These are phyloP conservation scores for Arthroderma sp. DNA, from an alignment of 2,329 filamentous ascomycete species.

Conservation along the genomic window DNA sequence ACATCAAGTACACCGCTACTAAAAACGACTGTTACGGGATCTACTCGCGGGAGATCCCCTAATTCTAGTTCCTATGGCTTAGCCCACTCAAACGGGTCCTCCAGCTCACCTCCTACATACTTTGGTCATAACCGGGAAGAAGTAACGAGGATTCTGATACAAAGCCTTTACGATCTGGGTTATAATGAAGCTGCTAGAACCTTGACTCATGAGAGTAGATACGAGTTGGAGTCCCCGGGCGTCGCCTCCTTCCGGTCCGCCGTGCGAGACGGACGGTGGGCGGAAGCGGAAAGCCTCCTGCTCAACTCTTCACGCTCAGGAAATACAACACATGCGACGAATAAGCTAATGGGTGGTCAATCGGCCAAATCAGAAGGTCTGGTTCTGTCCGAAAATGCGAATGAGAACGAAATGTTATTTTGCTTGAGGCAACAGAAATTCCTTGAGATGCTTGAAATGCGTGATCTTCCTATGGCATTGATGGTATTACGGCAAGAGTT, in stretches of 20 bases:
- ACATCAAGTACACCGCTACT: constrained; percentile 32
- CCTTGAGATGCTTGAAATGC: constrained; percentile 69
- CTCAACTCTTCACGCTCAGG: constrained; percentile 38
- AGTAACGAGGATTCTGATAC: constrained; percentile 82
- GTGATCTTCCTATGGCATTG: constrained; percentile 61
- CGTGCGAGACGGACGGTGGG: constrained; percentile 69
- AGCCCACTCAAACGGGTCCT: constrained; percentile 26
- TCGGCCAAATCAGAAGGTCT: constrained; percentile 42
- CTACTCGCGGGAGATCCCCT: constrained; percentile 43
- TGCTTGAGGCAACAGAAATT: constrained; percentile 89
- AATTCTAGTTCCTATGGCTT: background rate
- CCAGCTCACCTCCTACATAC: constrained; percentile 40
- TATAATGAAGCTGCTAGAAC: constrained; percentile 64
- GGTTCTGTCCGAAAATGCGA: constrained; percentile 60
- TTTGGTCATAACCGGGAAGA: constrained; percentile 84
- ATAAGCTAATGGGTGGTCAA: background rate
- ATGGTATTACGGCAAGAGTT: constrained; percentile 77
- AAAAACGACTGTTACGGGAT: constrained; percentile 35
- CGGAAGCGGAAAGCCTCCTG: constrained; percentile 69
- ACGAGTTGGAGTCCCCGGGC: constrained; percentile 68
- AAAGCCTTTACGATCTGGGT: constrained; percentile 77
- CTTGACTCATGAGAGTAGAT: constrained; percentile 71
- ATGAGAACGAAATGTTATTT: constrained; percentile 71
- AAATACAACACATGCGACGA: constrained; percentile 23
- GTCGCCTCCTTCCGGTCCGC: constrained; percentile 77